Evolutionary conservation across 768 basidiomycete genomes (phyloP), one percentile per base, ranked within the genome.

Genomic region (Suillus tomentosus): DNA sequence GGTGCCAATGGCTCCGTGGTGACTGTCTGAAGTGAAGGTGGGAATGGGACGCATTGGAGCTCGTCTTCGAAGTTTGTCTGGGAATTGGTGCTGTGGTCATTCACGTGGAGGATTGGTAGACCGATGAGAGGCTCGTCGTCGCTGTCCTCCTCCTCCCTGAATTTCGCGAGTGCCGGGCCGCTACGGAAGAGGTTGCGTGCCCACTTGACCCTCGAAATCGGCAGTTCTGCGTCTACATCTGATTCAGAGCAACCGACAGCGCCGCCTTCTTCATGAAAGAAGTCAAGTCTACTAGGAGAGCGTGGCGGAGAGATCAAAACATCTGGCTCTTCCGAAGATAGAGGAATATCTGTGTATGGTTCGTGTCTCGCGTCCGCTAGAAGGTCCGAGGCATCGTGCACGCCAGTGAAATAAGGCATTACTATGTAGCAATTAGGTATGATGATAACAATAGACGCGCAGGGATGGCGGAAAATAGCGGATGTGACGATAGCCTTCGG

Each of bases 281-380:
- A 84, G 55, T 81, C 81, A 9, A 85, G 77, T 53, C 82, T 82
- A 66, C 82, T 87, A 36, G 77, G 75, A 58, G 84, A 82, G 39
- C 83, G 81, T 67, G 75, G 73, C 40, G 82, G 81, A n/a, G 51
- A 40, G 17, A 19, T 62, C 9, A 62, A 56, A 24, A 65, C 68
- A 11, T 71, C 68, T 3, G 55, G 56, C 5, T 68, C 68, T 27
- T 71, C 74, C 11, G 39, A 59, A 11, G 31, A 27, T 31, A 27
- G 36, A 5, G 64, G 64, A 6, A 48, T 36, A 19, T 40, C 27
- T n/a, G 69, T 42, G 19, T 40, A 34, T 0, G 75, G 47, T 22
- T 43, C 37, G 51, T 66, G 31, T 54, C 34, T 63, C 69, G 69
- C 64, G 65, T 58, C 24, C 56, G 22, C 37, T 39, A 15, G 56